These are phyloP conservation scores for Paraconiothyrium brasiliense DNA, from an alignment of 2,329 filamentous ascomycete species.

Conservation along the genomic window DNA sequence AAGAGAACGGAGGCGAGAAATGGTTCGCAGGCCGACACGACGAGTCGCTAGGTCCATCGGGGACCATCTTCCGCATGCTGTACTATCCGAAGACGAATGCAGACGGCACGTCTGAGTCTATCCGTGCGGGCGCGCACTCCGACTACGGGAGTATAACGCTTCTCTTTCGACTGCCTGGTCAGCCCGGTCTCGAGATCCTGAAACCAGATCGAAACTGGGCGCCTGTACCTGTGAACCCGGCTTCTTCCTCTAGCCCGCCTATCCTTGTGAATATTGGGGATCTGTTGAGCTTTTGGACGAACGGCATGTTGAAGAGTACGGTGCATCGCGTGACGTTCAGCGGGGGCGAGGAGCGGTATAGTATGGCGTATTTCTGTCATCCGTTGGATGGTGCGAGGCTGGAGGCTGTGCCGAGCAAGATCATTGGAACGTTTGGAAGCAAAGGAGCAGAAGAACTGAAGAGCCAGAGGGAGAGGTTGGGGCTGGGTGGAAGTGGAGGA, in stretches of 20 bases:
- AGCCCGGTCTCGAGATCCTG: slow-evolving; percentile 86
- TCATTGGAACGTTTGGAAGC: slow-evolving; percentile 56
- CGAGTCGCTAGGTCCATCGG: slow-evolving; percentile 58
- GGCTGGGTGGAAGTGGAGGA: slow-evolving; percentile 48
- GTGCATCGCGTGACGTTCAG: slow-evolving; percentile 86
- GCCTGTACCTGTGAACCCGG: slow-evolving; percentile 56
- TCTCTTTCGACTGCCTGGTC: slow-evolving; percentile 84
- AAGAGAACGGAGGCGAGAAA: slow-evolving; percentile 33
- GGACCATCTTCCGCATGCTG: slow-evolving; percentile 65
- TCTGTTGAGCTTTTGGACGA: slow-evolving; percentile 86
- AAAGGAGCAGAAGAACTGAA: slow-evolving; percentile 42
- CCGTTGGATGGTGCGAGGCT: slow-evolving; percentile 65
- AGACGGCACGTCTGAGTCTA: slow-evolving; percentile 56
- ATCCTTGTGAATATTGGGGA: slow-evolving; percentile 74
- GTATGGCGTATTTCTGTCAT: slow-evolving; percentile 71
- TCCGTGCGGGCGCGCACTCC: slow-evolving; percentile 90
- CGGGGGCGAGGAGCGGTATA: slow-evolving; percentile 60
- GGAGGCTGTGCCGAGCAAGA: slow-evolving; percentile 63
- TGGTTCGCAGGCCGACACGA: slow-evolving; percentile 73
- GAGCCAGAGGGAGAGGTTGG: slow-evolving; percentile 54
- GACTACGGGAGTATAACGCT: slow-evolving; percentile 79
- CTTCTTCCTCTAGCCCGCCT: slow-evolving; percentile 56
- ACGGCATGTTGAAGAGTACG: slow-evolving; percentile 84
- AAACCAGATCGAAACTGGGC: slow-evolving; percentile 61
- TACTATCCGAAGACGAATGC: slow-evolving; percentile 53